Evolutionary conservation across 2,329 filamentous ascomycete species (phyloP).

Genomic region (Plectosphaerella plurivora): DNA sequence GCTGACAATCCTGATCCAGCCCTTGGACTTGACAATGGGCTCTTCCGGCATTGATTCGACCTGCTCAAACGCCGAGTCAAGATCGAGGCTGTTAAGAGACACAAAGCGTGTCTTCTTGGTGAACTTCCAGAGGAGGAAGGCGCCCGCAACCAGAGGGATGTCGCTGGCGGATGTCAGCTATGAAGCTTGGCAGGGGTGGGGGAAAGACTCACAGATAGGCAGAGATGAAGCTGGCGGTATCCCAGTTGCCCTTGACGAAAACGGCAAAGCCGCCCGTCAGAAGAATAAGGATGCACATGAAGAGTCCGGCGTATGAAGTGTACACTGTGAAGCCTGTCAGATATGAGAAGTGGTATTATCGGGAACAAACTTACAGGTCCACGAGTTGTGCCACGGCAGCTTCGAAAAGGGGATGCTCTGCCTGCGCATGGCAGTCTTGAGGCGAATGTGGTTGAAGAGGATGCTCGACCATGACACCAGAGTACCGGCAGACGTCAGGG

Average conservation of each 20-base stretch:
- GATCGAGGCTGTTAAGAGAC: constrained; percentile 44
- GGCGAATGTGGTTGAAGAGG: constrained; percentile 54
- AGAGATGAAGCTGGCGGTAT: constrained; percentile 52
- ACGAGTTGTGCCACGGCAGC: constrained; percentile 60
- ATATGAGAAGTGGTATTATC: not conserved
- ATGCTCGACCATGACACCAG: constrained; percentile 60
- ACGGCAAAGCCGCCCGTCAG: constrained; percentile 66
- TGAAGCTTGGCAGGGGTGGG: not conserved
- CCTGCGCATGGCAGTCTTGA: constrained; percentile 47
- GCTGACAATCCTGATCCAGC: constrained; percentile 22
- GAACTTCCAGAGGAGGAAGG: constrained; percentile 62
- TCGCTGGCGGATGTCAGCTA: constrained; percentile 35
- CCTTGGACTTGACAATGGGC: constrained; percentile 17
- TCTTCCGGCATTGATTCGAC: constrained; percentile 29
- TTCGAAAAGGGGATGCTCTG: constrained; percentile 46
- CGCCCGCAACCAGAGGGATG: constrained; percentile 51
- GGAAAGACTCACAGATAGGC: constrained; percentile 51
- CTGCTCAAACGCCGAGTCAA: constrained; percentile 47
- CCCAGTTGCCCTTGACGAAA: constrained; percentile 57
- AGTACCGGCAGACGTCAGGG: constrained; percentile 58
- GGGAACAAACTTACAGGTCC: constrained; percentile 45
- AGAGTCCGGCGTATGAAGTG: constrained; percentile 55
- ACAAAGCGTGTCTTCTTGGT: constrained; percentile 57
- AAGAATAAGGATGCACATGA: constrained; percentile 59
- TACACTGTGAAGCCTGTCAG: constrained; percentile 37